phyloP scores from a whole-genome alignment of 305 asterid genomes.

The Ajuga reptans region DNA sequence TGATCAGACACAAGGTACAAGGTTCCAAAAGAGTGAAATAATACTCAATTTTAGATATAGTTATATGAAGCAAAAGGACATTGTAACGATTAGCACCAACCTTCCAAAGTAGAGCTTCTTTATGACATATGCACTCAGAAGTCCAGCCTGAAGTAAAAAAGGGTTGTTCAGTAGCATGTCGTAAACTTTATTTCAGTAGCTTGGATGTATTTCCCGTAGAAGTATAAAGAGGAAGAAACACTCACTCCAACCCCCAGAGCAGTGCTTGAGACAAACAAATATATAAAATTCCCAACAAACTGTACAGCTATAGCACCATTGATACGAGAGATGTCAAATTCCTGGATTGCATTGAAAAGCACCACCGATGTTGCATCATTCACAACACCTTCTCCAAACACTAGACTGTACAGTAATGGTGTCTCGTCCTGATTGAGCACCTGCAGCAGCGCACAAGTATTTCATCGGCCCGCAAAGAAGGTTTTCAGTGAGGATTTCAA shows the following conservation, averaged over 20 bases:
- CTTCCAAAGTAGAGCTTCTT: constrained; percentile 73
- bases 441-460: constrained; percentile 26
- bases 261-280: constrained; percentile 49
- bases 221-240: constrained; percentile 11
- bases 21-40: not conserved
- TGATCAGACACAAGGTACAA: constrained; percentile 5
- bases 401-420: constrained; percentile 49
- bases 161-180: constrained; percentile 5
- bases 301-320: constrained; percentile 31
- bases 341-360: constrained; percentile 62
- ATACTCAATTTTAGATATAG: not conserved
- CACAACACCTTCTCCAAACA: constrained; percentile 61
- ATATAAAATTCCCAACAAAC: constrained; percentile 44
- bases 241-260: constrained; percentile 48
- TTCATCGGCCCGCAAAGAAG: constrained; percentile 1
- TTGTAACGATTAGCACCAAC: constrained; percentile 25
- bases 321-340: constrained; percentile 46
- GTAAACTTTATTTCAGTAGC: not conserved
- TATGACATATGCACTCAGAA: constrained; percentile 59
- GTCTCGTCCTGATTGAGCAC: constrained; percentile 62
- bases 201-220: not conserved
- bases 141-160: constrained; percentile 45
- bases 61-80: not conserved
- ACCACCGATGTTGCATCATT: constrained; percentile 67
- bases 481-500: not conserved